Evolutionary conservation across 139 green algal genomes (phyloP).

Genomic region (Nannochloris sp.): DNA sequence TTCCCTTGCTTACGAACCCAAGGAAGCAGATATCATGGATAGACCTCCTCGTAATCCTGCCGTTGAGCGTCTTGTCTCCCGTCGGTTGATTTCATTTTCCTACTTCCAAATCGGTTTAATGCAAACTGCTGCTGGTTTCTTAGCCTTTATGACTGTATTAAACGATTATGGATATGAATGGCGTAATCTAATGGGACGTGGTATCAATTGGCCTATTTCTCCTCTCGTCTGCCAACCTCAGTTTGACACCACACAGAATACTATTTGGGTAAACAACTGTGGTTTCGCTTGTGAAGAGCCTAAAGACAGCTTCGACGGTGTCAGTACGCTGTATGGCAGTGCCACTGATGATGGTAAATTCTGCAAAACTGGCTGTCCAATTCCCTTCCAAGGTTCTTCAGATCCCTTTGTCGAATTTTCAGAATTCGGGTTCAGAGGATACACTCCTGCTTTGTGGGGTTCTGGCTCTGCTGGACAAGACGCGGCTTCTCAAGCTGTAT

Average conservation of each 20-base stretch:
- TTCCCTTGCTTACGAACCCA: slow-evolving; percentile 72
- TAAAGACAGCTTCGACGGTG: slow-evolving; percentile 13
- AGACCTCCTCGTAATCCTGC: slow-evolving; percentile 53
- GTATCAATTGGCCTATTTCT: slow-evolving; percentile 31
- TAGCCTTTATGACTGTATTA: slow-evolving; percentile 65
- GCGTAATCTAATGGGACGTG: slow-evolving; percentile 33
- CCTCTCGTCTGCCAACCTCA: slow-evolving; percentile 46
- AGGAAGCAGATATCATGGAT: slow-evolving; percentile 73
- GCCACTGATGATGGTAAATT: slow-evolving; percentile 12
- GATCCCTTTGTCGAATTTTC: slow-evolving; percentile 71
- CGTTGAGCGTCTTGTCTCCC: slow-evolving; percentile 53
- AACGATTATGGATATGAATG: slow-evolving; percentile 77
- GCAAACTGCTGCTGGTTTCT: slow-evolving; percentile 54
- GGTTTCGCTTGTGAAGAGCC: slow-evolving; percentile 52
- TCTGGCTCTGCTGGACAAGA: background rate
- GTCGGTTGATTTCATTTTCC: slow-evolving; percentile 58
- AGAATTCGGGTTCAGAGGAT: slow-evolving; percentile 57
- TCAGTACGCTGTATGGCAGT: slow-evolving; percentile 23
- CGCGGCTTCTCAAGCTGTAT: slow-evolving; percentile 31
- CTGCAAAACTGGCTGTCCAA: slow-evolving; percentile 50
- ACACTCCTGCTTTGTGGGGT: background rate
- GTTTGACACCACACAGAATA: slow-evolving; percentile 5
- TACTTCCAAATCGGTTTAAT: slow-evolving; percentile 75
- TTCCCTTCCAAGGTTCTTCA: slow-evolving; percentile 28
- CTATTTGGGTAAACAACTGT: slow-evolving; percentile 30